Percentiles rank a stretch among this genome's conserved stretches.
These are phyloP conservation scores for Trichoderma simmonsii DNA, from an alignment of 2,329 filamentous ascomycete genomes.

Conservation along the genomic window DNA sequence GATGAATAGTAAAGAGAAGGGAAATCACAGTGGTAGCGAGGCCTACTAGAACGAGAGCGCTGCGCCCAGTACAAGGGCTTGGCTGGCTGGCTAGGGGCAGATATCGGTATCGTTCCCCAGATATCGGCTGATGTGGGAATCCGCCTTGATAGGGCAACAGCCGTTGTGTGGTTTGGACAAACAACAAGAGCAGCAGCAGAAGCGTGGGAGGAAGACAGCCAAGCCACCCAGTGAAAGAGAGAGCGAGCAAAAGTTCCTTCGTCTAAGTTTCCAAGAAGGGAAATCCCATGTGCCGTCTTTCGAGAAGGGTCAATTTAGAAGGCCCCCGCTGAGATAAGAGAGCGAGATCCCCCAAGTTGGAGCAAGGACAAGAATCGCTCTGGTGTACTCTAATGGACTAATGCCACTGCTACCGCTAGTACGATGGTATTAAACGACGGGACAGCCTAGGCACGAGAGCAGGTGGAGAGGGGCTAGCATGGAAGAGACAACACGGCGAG, in stretches of 20 bases:
- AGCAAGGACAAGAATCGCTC: neutral
- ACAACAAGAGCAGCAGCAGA: conserved; percentile 11
- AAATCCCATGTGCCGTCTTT: conserved; percentile 33
- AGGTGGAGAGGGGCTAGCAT: conserved; percentile 18
- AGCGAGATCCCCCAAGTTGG: conserved; percentile 18
- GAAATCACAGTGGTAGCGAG: conserved; percentile 10
- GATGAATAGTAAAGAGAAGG: conserved; percentile 16
- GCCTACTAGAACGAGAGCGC: conserved; percentile 13
- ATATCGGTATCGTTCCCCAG: conserved; percentile 24
- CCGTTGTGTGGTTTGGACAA: conserved; percentile 12
- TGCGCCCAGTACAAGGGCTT: conserved; percentile 14
- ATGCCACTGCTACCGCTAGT: conserved; percentile 3
- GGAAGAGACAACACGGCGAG: conserved; percentile 18
- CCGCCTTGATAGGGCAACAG: conserved; percentile 22
- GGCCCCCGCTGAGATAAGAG: conserved; percentile 22
- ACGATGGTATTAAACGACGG: conserved; percentile 10
- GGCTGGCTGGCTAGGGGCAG: conserved; percentile 11
- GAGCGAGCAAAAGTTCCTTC: conserved; percentile 42
- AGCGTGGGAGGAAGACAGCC: conserved; percentile 24
- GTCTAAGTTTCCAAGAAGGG: conserved; percentile 36
- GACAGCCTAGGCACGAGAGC: conserved; percentile 18
- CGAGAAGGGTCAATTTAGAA: conserved; percentile 10
- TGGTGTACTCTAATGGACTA: neutral
- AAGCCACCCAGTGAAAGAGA: conserved; percentile 34
- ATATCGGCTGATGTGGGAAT: conserved; percentile 24